Evolutionary conservation across 805 yeast species (phyloP).

Genomic region (Saccharomycopsis fermentans): DNA sequence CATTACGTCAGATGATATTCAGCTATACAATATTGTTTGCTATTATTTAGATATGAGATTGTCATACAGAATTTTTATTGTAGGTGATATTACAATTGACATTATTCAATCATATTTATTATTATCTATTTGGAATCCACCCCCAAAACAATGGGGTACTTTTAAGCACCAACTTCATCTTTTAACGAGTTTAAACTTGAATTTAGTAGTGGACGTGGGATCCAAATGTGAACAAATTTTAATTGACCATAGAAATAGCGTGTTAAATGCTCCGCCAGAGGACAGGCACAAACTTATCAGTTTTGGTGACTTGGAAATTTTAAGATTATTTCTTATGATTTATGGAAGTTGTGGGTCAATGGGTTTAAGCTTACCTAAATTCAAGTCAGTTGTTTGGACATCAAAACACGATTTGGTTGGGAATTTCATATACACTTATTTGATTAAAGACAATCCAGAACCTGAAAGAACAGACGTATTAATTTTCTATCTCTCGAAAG

Average conservation of each 20-base stretch:
- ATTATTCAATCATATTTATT: constrained; percentile 35
- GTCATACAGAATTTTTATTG: constrained; percentile 34
- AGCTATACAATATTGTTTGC: constrained; percentile 31
- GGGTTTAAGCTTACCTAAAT: constrained; percentile 41
- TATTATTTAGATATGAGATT: constrained; percentile 37
- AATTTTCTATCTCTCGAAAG: constrained; percentile 34
- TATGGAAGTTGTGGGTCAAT: constrained; percentile 43
- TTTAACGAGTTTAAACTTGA: constrained; percentile 34
- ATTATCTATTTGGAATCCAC: constrained; percentile 43
- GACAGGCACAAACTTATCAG: neutral
- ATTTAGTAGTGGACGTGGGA: constrained; percentile 42
- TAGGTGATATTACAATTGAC: constrained; percentile 34
- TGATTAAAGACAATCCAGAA: constrained; percentile 8
- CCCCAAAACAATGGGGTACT: constrained; percentile 42
- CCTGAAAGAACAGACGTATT: constrained; percentile 31
- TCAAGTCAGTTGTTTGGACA: constrained; percentile 41
- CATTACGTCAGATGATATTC: constrained; percentile 31
- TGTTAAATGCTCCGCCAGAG: neutral
- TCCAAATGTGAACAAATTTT: constrained; percentile 23
- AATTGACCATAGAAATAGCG: neutral
- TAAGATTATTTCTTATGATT: constrained; percentile 38
- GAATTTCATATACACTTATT: constrained; percentile 26
- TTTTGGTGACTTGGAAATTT: constrained; percentile 26
- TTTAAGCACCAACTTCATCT: constrained; percentile 42
- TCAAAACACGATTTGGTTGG: constrained; percentile 29